Evolutionary conservation across 257 asterid genomes (phyloP).

Genomic region (Forsythia viridissima): DNA sequence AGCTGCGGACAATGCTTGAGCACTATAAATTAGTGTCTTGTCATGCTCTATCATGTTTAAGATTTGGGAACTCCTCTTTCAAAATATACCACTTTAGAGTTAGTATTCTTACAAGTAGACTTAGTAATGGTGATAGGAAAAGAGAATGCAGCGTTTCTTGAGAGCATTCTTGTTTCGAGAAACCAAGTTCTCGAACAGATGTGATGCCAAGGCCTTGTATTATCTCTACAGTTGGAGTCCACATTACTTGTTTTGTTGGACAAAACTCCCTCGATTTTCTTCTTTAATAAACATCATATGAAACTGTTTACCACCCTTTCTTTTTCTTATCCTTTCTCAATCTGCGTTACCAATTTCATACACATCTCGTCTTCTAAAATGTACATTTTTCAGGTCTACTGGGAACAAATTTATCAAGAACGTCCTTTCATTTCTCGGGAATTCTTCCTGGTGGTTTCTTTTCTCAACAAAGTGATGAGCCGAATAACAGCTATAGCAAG

Average conservation of each 20-base stretch:
- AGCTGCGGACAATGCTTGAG: conserved; percentile 8
- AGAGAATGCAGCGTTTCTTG: not conserved
- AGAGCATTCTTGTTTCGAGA: not conserved
- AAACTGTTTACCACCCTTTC: no score
- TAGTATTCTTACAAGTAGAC: not conserved
- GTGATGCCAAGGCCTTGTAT: no score
- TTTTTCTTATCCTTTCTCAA: no score
- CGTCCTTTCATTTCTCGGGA: conserved; percentile 42
- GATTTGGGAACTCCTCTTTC: not conserved
- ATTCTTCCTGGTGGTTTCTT: conserved; percentile 39
- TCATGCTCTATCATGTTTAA: not conserved
- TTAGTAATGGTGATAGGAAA: not conserved
- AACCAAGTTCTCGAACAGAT: not conserved
- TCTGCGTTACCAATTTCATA: not conserved
- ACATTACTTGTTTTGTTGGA: no score
- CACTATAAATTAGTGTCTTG: not conserved
- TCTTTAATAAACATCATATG: no score
- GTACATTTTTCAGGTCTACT: conserved; percentile 38
- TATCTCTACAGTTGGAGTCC: no score
- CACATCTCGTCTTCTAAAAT: not conserved
- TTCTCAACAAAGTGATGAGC: conserved; percentile 33
- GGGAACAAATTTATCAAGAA: conserved; percentile 32
- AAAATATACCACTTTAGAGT: not conserved
- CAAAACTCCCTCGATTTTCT: no score
- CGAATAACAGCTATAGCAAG: not conserved